Evolutionary conservation across 148 eudicot genomes (phyloP), one percentile per base, ranked within the genome.

Genomic region (Rhododendron griersonianum): DNA sequence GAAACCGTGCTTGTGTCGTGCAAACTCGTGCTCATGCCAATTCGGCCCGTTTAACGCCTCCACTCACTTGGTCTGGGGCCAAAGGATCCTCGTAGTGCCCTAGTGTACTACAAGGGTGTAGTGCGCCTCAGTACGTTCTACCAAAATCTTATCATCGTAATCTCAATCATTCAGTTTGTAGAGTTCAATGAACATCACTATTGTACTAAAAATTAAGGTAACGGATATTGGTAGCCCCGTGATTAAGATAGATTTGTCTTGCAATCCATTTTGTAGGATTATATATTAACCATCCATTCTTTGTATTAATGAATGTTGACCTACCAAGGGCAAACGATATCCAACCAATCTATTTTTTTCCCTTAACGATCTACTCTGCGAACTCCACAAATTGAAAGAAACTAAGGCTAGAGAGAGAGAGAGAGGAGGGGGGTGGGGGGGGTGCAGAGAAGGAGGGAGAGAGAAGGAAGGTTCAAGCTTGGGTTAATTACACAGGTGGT

Each of bases 401-500:
- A 6, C 13, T 1, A 2, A 37, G 53, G 47, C 1, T n/a, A 48
- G 47, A 7, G 45, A 30, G 30, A 48, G 19, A 45, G 59, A 15
- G 57, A 18, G 39, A 21, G 47, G 50, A n/a, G n/a, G n/a, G n/a
- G n/a, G n/a, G n/a, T n/a, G n/a, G n/a, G n/a, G n/a, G n/a, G n/a
- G n/a, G n/a, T n/a, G n/a, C n/a, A 15, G 57, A 18, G 39, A 21
- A 28, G 50, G 11, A 9, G 2, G 50, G 50, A 21, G 69, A 16
- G 59, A 18, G 18, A 23, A 80, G 8, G 11, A 37, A 44, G 21
- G 10, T 39, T 21, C 79, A 4, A 74, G 10, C 55, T 73, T 84
- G 47, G 80, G 1, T 84, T 84, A 84, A 84, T 84, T 84, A 84
- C 86, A 23, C 15, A 30, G 1, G 50, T 8, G 57, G 25, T 84